Base-by-base conservation (phyloP, 1,139 yeast genomes). In the Candida dubliniensis region DNA sequence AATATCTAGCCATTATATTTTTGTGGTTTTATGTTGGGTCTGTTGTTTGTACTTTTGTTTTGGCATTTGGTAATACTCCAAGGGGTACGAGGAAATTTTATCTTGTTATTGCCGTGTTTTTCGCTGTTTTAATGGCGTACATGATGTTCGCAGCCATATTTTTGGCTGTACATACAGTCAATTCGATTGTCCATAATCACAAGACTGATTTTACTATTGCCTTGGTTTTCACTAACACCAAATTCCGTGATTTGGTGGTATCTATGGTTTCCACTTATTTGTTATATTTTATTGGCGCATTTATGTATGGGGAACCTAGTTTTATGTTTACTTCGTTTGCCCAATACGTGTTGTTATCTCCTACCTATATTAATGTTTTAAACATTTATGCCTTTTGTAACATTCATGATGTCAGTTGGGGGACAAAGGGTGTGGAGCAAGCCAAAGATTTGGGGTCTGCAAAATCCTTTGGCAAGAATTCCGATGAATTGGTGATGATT, bases 331-430 rank as follows among this genome's bases (percentile, higher is more conserved):
- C 93, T 1, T 79, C 87, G 42, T 83, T 86, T 59, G 54, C 75
- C 15, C 95, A 87, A 62, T 87, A 87, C 58, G 66, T 87, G 44
- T 66, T 87, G 47, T 66, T 87, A 46, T 81, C 88, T 37, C 95
- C 95, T 1, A 77, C 87, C 1, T 87, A 87, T 63, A 79, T 85
- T 61, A 87, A 87, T 58, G 86, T 87, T 42, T 72, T 87, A 57
- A 87, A 86, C 58, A 89, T 87, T 47, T 87, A 87, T 61, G 88
- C 95, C 6, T 87, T 87, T 63, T 86, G 95, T 71, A 87, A 87
- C 60, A 84, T 86, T 54, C 91, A 87, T 63, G 95, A 87, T 65
- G 84, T 87, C 41, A 83, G 93, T 0, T 87, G 95, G 95, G 95
- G 95, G 59, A 87, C 93, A 24, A 85, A 87, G 62, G 91, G 89